Evolutionary conservation across 176 grass and related monocot species (phyloP).

Genomic region (Lolium rigidum): DNA sequence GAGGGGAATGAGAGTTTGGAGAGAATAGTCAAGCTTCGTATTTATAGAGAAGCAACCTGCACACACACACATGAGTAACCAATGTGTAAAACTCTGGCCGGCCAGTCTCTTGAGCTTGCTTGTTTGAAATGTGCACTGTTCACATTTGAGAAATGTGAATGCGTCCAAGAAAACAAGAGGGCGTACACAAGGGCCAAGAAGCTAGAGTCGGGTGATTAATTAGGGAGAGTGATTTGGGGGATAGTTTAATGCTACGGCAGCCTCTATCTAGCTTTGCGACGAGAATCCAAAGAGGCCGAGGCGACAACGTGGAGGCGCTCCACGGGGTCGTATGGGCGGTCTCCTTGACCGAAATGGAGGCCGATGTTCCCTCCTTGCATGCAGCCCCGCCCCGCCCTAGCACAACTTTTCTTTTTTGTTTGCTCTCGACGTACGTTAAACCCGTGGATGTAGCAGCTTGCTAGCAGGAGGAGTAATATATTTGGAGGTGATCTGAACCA

Average conservation of each 20-base stretch:
- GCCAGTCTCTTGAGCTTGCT: conserved; percentile 4
- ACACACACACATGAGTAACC: background rate
- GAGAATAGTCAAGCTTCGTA: conserved; percentile 33
- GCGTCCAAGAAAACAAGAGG: conserved; percentile 43
- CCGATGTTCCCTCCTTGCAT: conserved; percentile 53
- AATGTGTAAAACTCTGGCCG: background rate
- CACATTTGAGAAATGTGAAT: conserved; percentile 45
- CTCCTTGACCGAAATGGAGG: conserved; percentile 65
- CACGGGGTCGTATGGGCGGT: conserved; percentile 59
- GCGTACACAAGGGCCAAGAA: conserved; percentile 61
- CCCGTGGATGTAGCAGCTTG: background rate
- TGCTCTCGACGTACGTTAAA: conserved; percentile 48
- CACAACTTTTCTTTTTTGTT: conserved; percentile 43
- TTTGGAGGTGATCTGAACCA: conserved; percentile 6
- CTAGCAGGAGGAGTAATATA: background rate
- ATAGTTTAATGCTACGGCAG: conserved; percentile 43
- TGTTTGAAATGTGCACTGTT: conserved; percentile 24
- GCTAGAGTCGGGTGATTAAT: conserved; percentile 39
- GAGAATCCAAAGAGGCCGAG: conserved; percentile 46
- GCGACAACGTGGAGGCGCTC: conserved; percentile 68
- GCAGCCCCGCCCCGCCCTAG: conserved; percentile 15
- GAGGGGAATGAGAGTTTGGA: conserved; percentile 36
- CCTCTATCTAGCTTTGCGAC: background rate
- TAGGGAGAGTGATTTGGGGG: conserved; percentile 54
- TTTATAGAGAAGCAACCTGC: conserved; percentile 43